phyloP scores from a whole-genome alignment of 1,284 basidiomycete genomes.

The Puccinia horiana region DNA sequence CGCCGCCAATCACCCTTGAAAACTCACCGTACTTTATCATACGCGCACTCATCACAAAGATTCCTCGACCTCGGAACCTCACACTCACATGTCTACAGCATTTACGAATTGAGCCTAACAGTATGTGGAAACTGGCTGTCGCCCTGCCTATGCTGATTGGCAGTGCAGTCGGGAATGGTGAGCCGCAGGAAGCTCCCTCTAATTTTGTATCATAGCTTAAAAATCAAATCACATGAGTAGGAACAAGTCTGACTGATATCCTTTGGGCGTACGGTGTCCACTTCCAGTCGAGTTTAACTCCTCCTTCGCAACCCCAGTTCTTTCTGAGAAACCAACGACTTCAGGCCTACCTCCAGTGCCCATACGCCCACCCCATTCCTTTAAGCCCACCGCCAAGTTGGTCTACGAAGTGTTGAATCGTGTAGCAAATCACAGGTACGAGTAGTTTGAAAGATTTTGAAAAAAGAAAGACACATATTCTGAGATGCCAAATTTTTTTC shows the following conservation, averaged over 20 bases:
- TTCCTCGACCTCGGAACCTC: too few species aligned
- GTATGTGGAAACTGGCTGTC: background rate
- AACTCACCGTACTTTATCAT: too few species aligned
- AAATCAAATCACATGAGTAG: background rate
- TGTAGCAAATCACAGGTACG: conserved; percentile 46
- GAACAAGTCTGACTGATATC: background rate
- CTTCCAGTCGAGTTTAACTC: background rate
- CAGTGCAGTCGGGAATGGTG: background rate
- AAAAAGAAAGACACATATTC: background rate
- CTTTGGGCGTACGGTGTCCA: background rate
- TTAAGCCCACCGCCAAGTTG: background rate
- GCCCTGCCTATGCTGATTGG: background rate
- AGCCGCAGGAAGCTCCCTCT: background rate
- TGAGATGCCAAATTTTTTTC: background rate
- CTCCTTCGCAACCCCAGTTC: background rate
- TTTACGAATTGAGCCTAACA: background rate
- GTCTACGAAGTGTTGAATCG: conserved; percentile 35
- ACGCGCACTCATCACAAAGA: too few species aligned
- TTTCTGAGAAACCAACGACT: background rate
- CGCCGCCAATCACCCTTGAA: too few species aligned
- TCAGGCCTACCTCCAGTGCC: background rate
- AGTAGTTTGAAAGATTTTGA: background rate
- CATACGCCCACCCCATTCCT: background rate
- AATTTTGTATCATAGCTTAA: background rate
- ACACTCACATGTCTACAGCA: too few species aligned